Evolutionary conservation across 805 yeast genomes (phyloP), one percentile per base, ranked within the genome.

Genomic region (Kuraishia capsulata): DNA sequence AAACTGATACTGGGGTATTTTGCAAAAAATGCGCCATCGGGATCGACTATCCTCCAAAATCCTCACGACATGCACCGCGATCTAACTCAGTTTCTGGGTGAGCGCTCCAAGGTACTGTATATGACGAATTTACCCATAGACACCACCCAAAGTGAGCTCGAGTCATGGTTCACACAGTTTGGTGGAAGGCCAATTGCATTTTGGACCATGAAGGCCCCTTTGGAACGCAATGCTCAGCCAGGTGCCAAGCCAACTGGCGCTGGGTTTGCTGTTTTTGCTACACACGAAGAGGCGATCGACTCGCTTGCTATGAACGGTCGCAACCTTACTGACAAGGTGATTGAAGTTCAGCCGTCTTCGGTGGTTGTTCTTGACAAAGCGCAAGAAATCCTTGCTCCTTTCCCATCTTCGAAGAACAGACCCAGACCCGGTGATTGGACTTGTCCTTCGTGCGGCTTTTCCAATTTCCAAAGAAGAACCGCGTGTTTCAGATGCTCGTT

Each of bases 371-470:
- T 89, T 35, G 96, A 86, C 46, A 72, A 77, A 43, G 95, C 96
- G 1, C 82, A 77, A 47, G 95, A 83, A 30, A 72, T 89, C 32
- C 64, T 89, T 42, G 71, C 85, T 0, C 87, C 94, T 3, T 89
- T 89, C 61, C 95, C 96, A 13, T 73, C 79, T 26, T 82, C 86
- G 47, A 74, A 75, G 44, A 88, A 89, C 59, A 71, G 92, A 50
- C 95, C 96, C 18, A 70, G 97, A 53, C 97, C 97, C 0, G 97
- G 97, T 17, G 97, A 89, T 56, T 89, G 97, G 97, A 85, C 84
- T n/a, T 89, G 97, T 59, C 95, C 96, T 20, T 79, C 89, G 5
- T 89, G 97, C 67, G 96, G 96, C 1, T 89, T 89, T 52, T 84
- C 95, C 19, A 89, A 89, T 59, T 89, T 89, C 62, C 97, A 89